Evolutionary conservation across 2,329 filamentous ascomycete genomes (phyloP).

Genomic region (Cercospora sp.): DNA sequence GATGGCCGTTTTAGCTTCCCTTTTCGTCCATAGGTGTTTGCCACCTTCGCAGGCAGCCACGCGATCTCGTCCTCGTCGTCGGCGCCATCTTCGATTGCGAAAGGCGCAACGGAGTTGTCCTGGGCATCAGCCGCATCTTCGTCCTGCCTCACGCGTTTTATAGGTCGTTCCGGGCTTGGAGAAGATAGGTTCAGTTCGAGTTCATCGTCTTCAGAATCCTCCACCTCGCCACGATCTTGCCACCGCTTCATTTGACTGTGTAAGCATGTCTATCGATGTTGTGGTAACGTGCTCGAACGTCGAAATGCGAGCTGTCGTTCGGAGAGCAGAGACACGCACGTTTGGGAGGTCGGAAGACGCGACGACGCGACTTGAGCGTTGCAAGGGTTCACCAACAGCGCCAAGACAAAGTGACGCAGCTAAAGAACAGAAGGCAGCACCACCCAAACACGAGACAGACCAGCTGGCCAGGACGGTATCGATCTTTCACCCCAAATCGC

Average conservation of each 20-base stretch:
- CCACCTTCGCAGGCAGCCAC: slow-evolving; percentile 30
- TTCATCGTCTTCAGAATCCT: slow-evolving; percentile 56
- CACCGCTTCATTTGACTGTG: slow-evolving; percentile 50
- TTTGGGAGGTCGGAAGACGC: slow-evolving; percentile 3
- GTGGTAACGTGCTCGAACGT: neutral
- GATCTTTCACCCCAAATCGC: neutral
- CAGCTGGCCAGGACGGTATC: slow-evolving; percentile 3
- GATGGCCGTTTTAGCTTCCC: slow-evolving; percentile 15
- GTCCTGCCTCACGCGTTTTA: slow-evolving; percentile 27
- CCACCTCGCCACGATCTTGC: slow-evolving; percentile 52
- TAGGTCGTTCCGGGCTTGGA: slow-evolving; percentile 25
- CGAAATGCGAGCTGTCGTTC: neutral
- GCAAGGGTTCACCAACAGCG: slow-evolving; percentile 5
- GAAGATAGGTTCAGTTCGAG: slow-evolving; percentile 31
- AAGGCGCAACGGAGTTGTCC: neutral
- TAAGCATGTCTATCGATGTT: slow-evolving; percentile 22
- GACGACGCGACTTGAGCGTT: slow-evolving; percentile 3
- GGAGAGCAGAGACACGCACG: neutral
- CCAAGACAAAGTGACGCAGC: slow-evolving; percentile 5
- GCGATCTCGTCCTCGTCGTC: slow-evolving; percentile 18
- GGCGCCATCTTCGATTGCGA: neutral
- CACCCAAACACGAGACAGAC: neutral
- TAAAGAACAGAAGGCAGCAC: neutral
- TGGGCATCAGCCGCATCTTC: neutral
- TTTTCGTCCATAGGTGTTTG: slow-evolving; percentile 29